Evolutionary conservation across 192 early-diverging fungal genomes (phyloP).

Genomic region (Endogone sp.): DNA sequence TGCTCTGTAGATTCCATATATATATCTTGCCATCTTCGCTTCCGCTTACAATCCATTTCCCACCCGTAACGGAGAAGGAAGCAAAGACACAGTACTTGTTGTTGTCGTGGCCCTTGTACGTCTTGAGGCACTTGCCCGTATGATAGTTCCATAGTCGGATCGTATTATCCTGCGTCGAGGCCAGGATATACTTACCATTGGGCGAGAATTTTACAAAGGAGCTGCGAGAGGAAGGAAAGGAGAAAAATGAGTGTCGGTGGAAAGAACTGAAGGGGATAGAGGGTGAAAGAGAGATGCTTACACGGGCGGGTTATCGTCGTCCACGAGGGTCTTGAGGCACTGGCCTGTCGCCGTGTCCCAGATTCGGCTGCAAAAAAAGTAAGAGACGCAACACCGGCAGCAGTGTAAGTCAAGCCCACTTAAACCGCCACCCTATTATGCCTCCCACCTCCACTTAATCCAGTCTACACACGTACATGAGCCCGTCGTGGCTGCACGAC

Average conservation of each 20-base stretch:
- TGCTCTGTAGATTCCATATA: constrained; percentile 96
- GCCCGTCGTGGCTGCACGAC: constrained; percentile 89
- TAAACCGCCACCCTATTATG: too few relatives aligned
- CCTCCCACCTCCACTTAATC: too few relatives aligned
- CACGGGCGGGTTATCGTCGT: constrained; percentile 94
- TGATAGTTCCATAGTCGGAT: constrained; percentile 94
- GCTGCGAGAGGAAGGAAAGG: constrained; percentile 38
- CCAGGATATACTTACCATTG: constrained; percentile 97
- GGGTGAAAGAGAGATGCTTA: constrained; percentile 31
- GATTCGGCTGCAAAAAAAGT: constrained; percentile 65
- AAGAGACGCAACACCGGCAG: neutral
- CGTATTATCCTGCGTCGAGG: constrained; percentile 90
- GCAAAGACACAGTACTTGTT: constrained; percentile 89
- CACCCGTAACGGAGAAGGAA: constrained; percentile 89
- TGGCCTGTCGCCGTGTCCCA: constrained; percentile 99
- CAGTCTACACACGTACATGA: constrained; percentile 82
- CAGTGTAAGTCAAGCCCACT: too few relatives aligned
- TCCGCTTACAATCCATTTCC: constrained; percentile 95
- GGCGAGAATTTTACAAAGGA: constrained; percentile 98
- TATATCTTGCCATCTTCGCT: constrained; percentile 93
- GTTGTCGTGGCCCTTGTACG: constrained; percentile 90
- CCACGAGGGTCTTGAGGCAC: constrained; percentile 94
- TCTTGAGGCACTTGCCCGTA: constrained; percentile 94
- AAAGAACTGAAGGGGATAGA: neutral
- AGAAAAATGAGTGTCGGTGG: too few relatives aligned